These are phyloP conservation scores for Trichoderma sp. DNA, from an alignment of 2,329 filamentous ascomycete species.

Conservation along the genomic window DNA sequence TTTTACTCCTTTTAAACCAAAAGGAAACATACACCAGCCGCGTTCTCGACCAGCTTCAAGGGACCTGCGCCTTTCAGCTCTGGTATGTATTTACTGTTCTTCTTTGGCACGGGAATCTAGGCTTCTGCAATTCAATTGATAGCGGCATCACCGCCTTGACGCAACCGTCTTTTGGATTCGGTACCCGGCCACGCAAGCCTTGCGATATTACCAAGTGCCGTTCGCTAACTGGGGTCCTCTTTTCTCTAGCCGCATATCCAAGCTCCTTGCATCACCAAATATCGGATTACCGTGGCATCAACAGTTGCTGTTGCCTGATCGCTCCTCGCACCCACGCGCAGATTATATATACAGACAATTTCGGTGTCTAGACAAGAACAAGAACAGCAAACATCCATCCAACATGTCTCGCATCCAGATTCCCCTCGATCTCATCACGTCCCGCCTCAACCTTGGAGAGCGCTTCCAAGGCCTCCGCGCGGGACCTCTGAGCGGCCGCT, in stretches of 20 bases:
- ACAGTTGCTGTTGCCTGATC: not conserved
- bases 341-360: not conserved
- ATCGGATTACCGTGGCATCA: slow-evolving; percentile 16
- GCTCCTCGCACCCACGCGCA: not conserved
- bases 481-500: slow-evolving; percentile 75
- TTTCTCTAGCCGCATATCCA: slow-evolving; percentile 2
- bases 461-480: slow-evolving; percentile 81
- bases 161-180: not conserved
- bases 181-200: slow-evolving; percentile 17
- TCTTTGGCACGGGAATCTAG: not conserved
- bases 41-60: not conserved
- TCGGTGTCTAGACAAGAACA: not conserved
- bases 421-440: slow-evolving; percentile 86
- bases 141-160: not conserved
- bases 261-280: slow-evolving; percentile 2
- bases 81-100: not conserved
- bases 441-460: slow-evolving; percentile 79
- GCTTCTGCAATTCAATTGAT: not conserved
- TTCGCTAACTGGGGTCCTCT: not conserved
- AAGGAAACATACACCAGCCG: not conserved
- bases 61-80: not conserved
- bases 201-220: not conserved
- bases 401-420: slow-evolving; percentile 86
- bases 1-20: slow-evolving; percentile 3
- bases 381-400: slow-evolving; percentile 21